Evolutionary conservation across 2,329 filamentous ascomycete species (phyloP), one percentile per base, ranked within the genome.

Genomic region (Sarocladiaceae sp.): DNA sequence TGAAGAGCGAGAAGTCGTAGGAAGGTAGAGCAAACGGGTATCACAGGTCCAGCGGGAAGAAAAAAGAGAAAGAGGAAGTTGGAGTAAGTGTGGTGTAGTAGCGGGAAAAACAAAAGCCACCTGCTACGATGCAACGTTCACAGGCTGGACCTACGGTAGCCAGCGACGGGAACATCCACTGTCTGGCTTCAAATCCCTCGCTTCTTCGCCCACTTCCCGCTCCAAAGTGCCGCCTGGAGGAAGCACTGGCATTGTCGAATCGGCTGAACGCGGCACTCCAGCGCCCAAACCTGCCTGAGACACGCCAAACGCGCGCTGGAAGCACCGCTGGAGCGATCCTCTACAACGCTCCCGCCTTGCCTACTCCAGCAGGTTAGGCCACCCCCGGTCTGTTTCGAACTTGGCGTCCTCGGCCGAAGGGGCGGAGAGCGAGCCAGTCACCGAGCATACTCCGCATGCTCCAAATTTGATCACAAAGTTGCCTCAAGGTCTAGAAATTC

Each of bases 341-440:
- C n/a, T n/a, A n/a, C n/a, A n/a, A n/a, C n/a, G n/a, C n/a, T n/a
- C n/a, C n/a, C n/a, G n/a, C n/a, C n/a, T n/a, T n/a, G n/a, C n/a
- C n/a, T n/a, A n/a, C n/a, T n/a, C n/a, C n/a, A n/a, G n/a, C n/a
- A n/a, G n/a, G n/a, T n/a, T n/a, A n/a, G n/a, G n/a, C n/a, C n/a
- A n/a, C 32, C 29, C 45, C 40, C 41, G 21, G 46, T 37, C 33
- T 23, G 32, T 33, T 24, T 26, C 29, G 19, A 27, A 19, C 35
- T 44, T 32, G 31, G 21, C 29, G 34, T 24, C 46, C n/a, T 48
- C 50, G 50, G 49, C 45, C 33, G 15, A 47, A 44, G 42, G 37
- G 12, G 41, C 51, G 51, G 51, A 53, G 48, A 51, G 48, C 51
- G 51, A 53, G 45, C 46, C 6, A 11, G 44, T 21, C 33, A 45